Percentiles rank a stretch among this genome's conserved stretches.
These are phyloP conservation scores for Nakataea oryzae DNA, from an alignment of 2,329 filamentous ascomycete genomes.

Conservation along the genomic window DNA sequence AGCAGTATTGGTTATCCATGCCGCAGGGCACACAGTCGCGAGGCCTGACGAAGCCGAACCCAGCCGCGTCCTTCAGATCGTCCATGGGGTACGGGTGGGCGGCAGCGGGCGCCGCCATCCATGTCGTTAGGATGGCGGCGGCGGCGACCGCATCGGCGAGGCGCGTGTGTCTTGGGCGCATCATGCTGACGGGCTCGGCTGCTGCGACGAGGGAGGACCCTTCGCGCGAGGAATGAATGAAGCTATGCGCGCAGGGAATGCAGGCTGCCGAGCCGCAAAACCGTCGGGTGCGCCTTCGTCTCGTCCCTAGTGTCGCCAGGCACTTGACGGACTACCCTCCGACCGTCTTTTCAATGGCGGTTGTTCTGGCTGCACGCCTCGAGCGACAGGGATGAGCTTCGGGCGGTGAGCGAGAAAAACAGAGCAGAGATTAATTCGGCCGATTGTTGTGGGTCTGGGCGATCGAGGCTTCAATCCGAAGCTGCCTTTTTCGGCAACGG, in stretches of 20 bases:
- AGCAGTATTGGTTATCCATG: constrained; percentile 44
- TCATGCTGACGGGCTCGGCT: neutral
- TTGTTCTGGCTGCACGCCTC: neutral
- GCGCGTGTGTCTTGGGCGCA: neutral
- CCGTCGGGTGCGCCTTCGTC: neutral
- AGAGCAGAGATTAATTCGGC: neutral
- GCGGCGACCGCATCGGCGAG: neutral
- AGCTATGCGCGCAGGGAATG: neutral
- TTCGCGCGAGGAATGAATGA: neutral
- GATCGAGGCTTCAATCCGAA: neutral
- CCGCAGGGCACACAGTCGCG: constrained; percentile 46
- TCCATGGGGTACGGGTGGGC: constrained; percentile 41
- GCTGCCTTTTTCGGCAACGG: neutral
- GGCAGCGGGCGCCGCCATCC: constrained; percentile 18
- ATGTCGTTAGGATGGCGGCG: neutral
- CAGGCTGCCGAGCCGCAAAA: neutral
- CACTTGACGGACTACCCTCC: neutral
- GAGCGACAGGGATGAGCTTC: no score
- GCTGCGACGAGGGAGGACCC: neutral
- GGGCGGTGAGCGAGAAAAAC: neutral
- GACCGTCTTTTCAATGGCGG: neutral
- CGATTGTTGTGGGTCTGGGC: neutral
- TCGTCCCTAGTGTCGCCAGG: neutral
- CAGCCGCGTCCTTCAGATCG: constrained; percentile 30
- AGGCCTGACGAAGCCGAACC: constrained; percentile 38